These are phyloP conservation scores for Dichotomopilus funicola DNA, from an alignment of 2,329 filamentous ascomycete genomes.

Conservation along the genomic window DNA sequence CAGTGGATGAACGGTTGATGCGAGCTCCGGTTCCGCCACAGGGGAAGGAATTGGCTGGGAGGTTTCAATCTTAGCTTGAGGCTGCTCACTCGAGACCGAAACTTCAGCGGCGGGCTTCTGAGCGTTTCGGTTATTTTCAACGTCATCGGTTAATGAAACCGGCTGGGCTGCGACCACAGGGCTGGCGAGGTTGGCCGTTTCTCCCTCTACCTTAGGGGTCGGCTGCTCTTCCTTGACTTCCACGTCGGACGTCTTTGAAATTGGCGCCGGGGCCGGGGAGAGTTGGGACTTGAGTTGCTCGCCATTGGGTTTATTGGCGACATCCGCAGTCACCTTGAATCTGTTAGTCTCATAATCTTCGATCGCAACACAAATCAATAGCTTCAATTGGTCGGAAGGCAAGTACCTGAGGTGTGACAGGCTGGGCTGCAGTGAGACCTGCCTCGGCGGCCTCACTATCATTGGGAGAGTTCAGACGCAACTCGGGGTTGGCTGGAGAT, in stretches of 20 bases:
- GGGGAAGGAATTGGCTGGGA: not conserved
- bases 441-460: constrained; percentile 3
- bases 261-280: not conserved
- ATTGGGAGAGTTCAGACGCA: constrained; percentile 12
- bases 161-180: too few species aligned
- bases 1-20: not conserved
- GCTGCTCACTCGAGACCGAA: too few species aligned
- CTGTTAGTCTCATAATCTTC: constrained; percentile 4
- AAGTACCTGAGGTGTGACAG: constrained; percentile 13
- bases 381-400: constrained; percentile 3
- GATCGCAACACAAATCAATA: constrained; percentile 5
- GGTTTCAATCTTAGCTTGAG: not conserved
- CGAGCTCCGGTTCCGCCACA: not conserved
- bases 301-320: too few species aligned
- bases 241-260: too few species aligned
- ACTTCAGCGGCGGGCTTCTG: too few species aligned
- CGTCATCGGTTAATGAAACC: too few species aligned
- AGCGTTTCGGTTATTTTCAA: too few species aligned
- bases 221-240: too few species aligned
- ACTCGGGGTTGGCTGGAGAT: constrained; percentile 14
- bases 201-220: too few species aligned
- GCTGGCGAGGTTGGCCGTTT: too few species aligned
- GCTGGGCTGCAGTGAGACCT: constrained; percentile 5
- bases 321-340: too few species aligned
- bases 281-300: not conserved